phyloP scores from a whole-genome alignment of 2,329 filamentous ascomycete genomes.

The Nectriaceae sp. region DNA sequence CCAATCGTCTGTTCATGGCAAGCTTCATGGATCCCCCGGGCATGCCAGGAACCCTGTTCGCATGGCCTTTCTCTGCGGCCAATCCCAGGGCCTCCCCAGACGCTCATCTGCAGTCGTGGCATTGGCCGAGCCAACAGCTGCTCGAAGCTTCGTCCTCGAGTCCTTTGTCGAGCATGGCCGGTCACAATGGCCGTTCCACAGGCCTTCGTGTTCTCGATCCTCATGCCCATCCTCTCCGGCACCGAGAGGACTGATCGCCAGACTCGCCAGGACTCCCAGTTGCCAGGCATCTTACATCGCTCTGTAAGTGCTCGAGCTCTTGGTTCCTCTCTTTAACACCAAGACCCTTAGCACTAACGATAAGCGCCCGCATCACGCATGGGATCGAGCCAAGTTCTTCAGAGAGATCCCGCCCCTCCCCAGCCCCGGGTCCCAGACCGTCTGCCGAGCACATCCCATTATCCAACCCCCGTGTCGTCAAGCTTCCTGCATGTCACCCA shows the following conservation, averaged over 20 bases:
- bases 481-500: constrained; percentile 29
- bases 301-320: too few relatives aligned
- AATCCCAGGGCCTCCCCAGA: constrained; percentile 24
- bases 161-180: constrained; percentile 10
- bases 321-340: too few relatives aligned
- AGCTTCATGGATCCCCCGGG: constrained; percentile 2
- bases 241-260: background rate
- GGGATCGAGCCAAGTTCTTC: background rate
- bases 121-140: constrained; percentile 23
- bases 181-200: constrained; percentile 14
- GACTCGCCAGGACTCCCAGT: background rate
- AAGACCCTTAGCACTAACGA: background rate
- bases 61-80: constrained; percentile 15
- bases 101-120: constrained; percentile 22
- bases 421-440: background rate
- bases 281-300: background rate
- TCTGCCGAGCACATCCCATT: constrained; percentile 3
- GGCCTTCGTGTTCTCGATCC: background rate
- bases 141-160: constrained; percentile 10
- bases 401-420: background rate
- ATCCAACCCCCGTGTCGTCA: background rate
- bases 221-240: background rate
- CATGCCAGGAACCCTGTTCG: constrained; percentile 25
- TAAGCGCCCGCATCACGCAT: constrained; percentile 1
- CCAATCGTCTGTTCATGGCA: constrained; percentile 5